Evolutionary conservation across 2,329 filamentous ascomycete genomes (phyloP), one percentile per base, ranked within the genome.

Genomic region (Bimuria novae-zelandiae): DNA sequence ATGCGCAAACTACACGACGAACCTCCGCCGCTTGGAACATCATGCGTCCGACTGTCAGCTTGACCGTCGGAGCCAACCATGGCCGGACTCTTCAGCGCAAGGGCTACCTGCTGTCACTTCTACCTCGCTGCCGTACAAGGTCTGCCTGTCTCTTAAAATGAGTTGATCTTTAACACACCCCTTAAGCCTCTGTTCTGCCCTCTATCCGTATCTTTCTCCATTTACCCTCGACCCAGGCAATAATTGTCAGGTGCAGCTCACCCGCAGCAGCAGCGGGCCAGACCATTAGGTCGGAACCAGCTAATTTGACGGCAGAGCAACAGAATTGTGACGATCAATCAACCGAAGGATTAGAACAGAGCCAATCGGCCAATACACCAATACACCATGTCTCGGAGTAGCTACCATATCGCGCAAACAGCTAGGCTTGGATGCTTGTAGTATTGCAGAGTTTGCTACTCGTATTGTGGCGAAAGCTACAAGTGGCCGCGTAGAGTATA

Each of bases 341-440:
- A 66, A 61, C 65, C 67, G 63, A 64, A 53, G 49, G 53, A 56
- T 62, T 52, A 60, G 67, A 63, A 67, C 60, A 60, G 46, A 60
- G 50, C 56, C 47, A 53, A 49, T 42, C 51, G 49, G 44, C 41
- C 49, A 43, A 53, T 49, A 51, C 52, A 44, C 30, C 27, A 51
- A 52, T 59, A 50, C 51, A 53, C 51, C 22, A 16, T 57, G 56
- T 54, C 50, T 63, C 56, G 29, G 51, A 55, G 56, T 49, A 60
- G 51, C 41, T 57, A 58, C 63, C 56, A n/a, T 57, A 16, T 60
- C 21, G 40, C 44, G 42, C 30, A 21, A 42, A 33, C 3, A n/a
- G 21, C 44, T 47, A 29, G 22, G 16, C 14, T 23, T 47, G 17
- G 14, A 47, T n/a, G n/a, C n/a, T n/a, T n/a, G 44, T 47, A 29